These are phyloP conservation scores for Fusarium sp. DNA, from an alignment of 2,329 filamentous ascomycete genomes.

Conservation along the genomic window DNA sequence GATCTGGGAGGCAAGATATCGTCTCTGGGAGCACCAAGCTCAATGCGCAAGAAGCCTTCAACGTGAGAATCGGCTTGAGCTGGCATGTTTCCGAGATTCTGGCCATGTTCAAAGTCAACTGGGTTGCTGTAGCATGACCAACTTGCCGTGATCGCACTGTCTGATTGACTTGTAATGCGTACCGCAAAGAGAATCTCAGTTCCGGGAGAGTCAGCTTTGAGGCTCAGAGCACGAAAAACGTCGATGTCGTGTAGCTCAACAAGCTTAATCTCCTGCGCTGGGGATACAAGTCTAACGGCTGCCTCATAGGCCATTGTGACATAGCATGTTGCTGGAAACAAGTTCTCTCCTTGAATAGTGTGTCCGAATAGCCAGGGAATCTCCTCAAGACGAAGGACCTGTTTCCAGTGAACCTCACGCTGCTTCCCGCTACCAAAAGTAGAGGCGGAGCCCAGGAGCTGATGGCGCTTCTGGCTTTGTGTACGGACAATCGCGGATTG, in stretches of 20 bases:
- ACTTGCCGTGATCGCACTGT: not conserved
- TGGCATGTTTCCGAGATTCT: not conserved
- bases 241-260: not conserved
- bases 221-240: not conserved
- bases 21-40: not conserved
- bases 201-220: not conserved
- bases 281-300: not conserved
- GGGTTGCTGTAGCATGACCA: not conserved
- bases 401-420: not conserved
- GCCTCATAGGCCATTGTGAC: not conserved
- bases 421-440: not conserved
- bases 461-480: not conserved
- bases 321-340: not conserved
- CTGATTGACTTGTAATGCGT: not conserved
- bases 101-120: not conserved
- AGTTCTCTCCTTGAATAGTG: not conserved
- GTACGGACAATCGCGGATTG: not conserved
- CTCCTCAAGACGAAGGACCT: not conserved
- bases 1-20: not conserved
- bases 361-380: not conserved
- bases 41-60: not conserved
- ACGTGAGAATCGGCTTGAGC: not conserved
- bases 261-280: not conserved
- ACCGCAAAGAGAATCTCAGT: not conserved
- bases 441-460: not conserved